These are phyloP conservation scores for Podaxis carcinomalis DNA, from an alignment of 768 basidiomycete genomes.

Conservation along the genomic window DNA sequence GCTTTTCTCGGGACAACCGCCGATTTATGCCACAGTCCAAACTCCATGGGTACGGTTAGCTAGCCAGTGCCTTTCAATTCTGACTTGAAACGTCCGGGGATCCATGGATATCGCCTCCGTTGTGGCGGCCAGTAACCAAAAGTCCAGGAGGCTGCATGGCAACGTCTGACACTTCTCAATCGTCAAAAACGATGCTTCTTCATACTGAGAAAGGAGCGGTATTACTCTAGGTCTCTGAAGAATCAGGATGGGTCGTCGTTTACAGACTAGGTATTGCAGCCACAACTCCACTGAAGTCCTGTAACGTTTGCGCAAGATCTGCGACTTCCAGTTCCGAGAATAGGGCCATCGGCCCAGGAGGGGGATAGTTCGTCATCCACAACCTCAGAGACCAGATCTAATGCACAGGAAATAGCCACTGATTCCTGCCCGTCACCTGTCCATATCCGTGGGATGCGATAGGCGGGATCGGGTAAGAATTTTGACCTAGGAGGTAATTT, in stretches of 20 bases:
- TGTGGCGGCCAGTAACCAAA: not conserved
- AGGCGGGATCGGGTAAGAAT: not conserved
- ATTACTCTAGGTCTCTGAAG: not conserved
- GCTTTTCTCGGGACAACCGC: not conserved
- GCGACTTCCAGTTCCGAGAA: not conserved
- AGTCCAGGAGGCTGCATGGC: not conserved
- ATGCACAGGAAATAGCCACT: not conserved
- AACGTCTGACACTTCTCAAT: not conserved
- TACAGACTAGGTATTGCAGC: not conserved
- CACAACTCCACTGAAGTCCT: not conserved
- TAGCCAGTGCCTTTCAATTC: not conserved
- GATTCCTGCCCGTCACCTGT: not conserved
- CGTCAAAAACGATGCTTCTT: not conserved
- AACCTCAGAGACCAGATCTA: not conserved
- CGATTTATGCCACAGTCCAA: not conserved
- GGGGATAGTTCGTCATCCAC: not conserved
- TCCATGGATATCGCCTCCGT: not conserved
- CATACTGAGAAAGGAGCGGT: not conserved
- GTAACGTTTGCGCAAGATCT: not conserved
- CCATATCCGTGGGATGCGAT: not conserved
- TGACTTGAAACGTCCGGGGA: not conserved
- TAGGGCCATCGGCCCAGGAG: not conserved
- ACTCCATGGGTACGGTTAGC: not conserved
- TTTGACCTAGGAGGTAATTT: not conserved
- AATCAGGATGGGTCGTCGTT: not conserved